Base-by-base conservation (phyloP, 441 rosid genomes). In the Isatis lusitanica region DNA sequence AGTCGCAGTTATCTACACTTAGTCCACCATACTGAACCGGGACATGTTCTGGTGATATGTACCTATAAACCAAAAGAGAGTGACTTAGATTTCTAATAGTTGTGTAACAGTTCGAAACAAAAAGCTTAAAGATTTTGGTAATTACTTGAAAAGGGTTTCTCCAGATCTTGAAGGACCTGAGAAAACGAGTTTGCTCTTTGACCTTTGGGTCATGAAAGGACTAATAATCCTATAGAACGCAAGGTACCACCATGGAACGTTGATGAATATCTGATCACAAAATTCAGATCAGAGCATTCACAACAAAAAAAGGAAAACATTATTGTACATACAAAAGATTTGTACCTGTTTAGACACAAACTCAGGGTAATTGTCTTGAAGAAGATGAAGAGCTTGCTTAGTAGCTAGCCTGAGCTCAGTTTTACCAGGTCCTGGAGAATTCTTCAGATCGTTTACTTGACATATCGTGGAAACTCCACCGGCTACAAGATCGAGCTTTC, bases 161-260 rank as follows among this genome's bases (percentile, higher is more conserved):
- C 78, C 62, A 47, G 85, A 85, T 83, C 79, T 78, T 63, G 88
- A 81, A 63, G 85, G 81, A 63, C 86, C 57, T 9, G 88, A 78
- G 52, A 85, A 81, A 61, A 83, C 88, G 16, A 85, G 83, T 73
- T 85, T 85, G 75, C 86, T 92, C 79, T 90, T 94, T 53, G 97
- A 89, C 78, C 99, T 88, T 76, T 88, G 98, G 2, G 97, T 92
- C 90, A 94, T 66, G 81, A 92, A 94, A 17, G 99, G 98, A 76
- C 92, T 87, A 35, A 94, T 88, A 85, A 92, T 85, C 16, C 73
- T 92, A 69, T 88, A 84, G 78, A 89, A 92, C 1, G 93, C 98
- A 56, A 90, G 82, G 81, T 94, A 88, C 98, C 99, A 94, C 99
- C 98, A 94, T 10, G 99, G 99, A 35, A 90, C 99, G 78, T 94